phyloP scores from a whole-genome alignment of 352 stramenopile species.

The Phytophthora rubi region DNA sequence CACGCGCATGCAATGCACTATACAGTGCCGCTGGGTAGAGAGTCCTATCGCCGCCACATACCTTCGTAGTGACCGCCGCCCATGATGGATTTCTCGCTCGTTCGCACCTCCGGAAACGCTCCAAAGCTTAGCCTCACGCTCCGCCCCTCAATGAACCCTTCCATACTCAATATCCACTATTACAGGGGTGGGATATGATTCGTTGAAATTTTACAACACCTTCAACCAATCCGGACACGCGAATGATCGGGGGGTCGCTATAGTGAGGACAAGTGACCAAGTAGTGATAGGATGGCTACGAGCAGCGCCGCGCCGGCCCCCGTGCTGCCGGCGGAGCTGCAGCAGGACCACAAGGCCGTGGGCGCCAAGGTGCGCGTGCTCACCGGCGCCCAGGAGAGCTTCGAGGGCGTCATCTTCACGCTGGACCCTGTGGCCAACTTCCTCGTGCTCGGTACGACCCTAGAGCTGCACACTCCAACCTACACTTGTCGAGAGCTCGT shows the following conservation, averaged over 20 bases:
- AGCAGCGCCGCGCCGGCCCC: constrained; percentile 47
- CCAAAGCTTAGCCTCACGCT: constrained; percentile 31
- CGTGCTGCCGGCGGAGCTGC: constrained; percentile 62
- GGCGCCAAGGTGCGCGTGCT: constrained; percentile 73
- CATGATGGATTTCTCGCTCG: constrained; percentile 55
- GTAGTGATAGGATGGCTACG: constrained; percentile 36
- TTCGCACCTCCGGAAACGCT: constrained; percentile 50
- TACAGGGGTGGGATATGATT: neutral
- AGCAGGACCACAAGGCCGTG: constrained; percentile 64
- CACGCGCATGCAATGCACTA: neutral
- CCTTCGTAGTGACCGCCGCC: constrained; percentile 75
- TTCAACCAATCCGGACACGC: constrained; percentile 13
- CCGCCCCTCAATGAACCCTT: constrained; percentile 23
- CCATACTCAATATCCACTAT: constrained; percentile 6
- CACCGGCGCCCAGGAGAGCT: constrained; percentile 50
- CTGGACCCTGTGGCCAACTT: constrained; percentile 81
- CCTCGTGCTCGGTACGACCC: constrained; percentile 67
- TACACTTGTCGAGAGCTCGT: constrained; percentile 1
- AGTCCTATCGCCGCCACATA: constrained; percentile 18
- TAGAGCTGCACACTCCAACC: neutral
- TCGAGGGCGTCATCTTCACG: constrained; percentile 83
- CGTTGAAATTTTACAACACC: neutral
- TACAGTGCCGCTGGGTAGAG: neutral
- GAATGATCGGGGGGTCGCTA: neutral
- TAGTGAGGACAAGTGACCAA: constrained; percentile 15